Evolutionary conservation across 1,139 yeast species (phyloP).

Genomic region (Martiniozyma asiatica): DNA sequence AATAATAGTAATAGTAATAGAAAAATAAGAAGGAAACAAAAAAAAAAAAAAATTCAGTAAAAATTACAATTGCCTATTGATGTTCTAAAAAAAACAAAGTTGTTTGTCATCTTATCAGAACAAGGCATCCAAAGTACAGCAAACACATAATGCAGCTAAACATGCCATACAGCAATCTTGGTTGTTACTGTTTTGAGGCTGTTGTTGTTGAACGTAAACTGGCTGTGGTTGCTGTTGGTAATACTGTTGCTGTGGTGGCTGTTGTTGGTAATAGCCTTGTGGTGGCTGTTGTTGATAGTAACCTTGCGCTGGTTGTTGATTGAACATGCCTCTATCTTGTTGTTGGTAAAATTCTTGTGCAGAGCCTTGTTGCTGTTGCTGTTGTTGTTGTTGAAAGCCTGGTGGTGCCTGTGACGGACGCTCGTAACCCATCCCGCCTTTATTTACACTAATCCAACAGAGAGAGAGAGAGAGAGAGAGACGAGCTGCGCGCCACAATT

Average conservation of each 20-base stretch:
- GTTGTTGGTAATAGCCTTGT: slow-evolving; percentile 27
- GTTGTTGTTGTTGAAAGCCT: too few relatives aligned
- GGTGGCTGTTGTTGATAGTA: slow-evolving; percentile 22
- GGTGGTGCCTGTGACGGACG: too few relatives aligned
- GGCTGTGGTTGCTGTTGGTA: slow-evolving; percentile 51
- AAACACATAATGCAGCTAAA: slow-evolving; percentile 60
- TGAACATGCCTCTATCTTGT: slow-evolving; percentile 18
- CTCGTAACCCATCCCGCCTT: too few relatives aligned
- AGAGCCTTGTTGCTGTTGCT: slow-evolving; percentile 13
- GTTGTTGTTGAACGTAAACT: slow-evolving; percentile 56
- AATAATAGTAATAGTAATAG: too few relatives aligned
- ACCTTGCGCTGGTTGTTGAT: slow-evolving; percentile 26
- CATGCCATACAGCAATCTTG: slow-evolving; percentile 54
- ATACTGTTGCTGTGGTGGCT: slow-evolving; percentile 38
- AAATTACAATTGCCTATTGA: too few relatives aligned
- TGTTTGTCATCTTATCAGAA: too few relatives aligned
- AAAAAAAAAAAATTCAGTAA: background rate
- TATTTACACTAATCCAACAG: too few relatives aligned
- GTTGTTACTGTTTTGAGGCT: slow-evolving; percentile 28
- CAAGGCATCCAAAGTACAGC: slow-evolving; percentile 60
- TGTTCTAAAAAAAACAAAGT: too few relatives aligned
- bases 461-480: too few relatives aligned
- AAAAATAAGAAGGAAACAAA: background rate
- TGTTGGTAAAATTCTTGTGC: slow-evolving; percentile 11
- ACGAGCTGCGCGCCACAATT: too few relatives aligned